Evolutionary conservation across 1,284 basidiomycete species (phyloP), one percentile per base, ranked within the genome.

Genomic region (Stygiomarasmius scandens): DNA sequence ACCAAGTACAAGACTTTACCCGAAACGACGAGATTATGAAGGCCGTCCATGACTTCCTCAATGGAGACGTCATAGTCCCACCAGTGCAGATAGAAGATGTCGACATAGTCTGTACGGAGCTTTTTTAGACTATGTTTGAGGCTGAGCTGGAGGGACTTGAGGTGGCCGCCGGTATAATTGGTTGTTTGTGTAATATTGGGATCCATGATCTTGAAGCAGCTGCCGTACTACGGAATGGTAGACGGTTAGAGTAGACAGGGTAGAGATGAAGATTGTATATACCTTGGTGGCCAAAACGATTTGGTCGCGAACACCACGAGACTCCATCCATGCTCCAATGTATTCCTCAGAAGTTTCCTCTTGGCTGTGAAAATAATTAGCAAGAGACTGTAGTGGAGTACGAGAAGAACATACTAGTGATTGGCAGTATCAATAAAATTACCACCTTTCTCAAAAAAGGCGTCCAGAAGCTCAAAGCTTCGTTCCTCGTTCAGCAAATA

Each of bases 401-500:
- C 12, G 54, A n/a, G n/a, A n/a, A n/a, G n/a, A n/a, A 65, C 76
- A 36, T 61, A 76, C 80, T 83, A 82, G 58, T 65, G 69, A 55
- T 78, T 82, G 11, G 83, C 73, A 5, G 0, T 85, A 58, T 85
- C 82, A 57, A 85, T 81, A 54, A 83, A 82, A 62, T 84, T 84
- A 14, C 83, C 80, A n/a, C 75, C 78, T 2, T 69, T 73, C 38
- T 80, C 74, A 41, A 69, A 80, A 58, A 69, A 83, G 0, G 80
- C 74, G 52, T 85, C 77, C 1, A 84, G 64, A 73, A 77, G 58
- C 69, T 77, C 9, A 71, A 0, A 83, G 71, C 69, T 77, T n/a
- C n/a, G n/a, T 63, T 74, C 58, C 20, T 56, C 55, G 22, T 59
- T 59, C n/a, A 44, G 5, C 6, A 44, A 44, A 19, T n/a, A n/a